Evolutionary conservation across 2,329 filamentous ascomycete species (phyloP).

Genomic region (Cyanodermella asteris): DNA sequence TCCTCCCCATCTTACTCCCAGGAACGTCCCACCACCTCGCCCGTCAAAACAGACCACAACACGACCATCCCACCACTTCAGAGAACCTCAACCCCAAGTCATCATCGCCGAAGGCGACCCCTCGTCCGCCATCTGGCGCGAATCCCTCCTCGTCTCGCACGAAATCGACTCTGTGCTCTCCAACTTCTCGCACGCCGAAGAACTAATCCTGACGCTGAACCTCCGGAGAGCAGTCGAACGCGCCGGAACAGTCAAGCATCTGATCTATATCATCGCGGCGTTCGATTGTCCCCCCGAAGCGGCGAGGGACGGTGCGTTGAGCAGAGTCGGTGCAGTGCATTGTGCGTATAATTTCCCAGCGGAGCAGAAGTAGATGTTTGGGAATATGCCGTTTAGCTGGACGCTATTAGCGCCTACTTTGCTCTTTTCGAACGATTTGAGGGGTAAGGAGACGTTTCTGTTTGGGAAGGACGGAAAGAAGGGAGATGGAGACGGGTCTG

Average conservation of each 20-base stretch:
- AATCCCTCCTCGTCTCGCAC: neutral
- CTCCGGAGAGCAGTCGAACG: too few species aligned
- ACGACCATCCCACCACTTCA: too few species aligned
- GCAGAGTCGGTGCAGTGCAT: neutral
- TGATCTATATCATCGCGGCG: constrained; percentile 1
- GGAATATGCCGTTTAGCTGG: neutral
- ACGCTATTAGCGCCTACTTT: too few species aligned
- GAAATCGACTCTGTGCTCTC: constrained; percentile 2
- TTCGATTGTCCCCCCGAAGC: neutral
- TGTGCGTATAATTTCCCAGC: neutral
- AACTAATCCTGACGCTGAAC: too few species aligned
- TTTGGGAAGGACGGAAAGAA: neutral
- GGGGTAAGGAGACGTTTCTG: neutral
- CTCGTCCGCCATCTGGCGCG: constrained; percentile 1
- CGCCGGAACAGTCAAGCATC: constrained; percentile 2
- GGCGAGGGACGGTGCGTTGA: neutral
- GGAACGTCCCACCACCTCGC: neutral
- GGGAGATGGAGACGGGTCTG: neutral
- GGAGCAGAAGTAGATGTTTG: constrained; percentile 1
- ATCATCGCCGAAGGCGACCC: neutral
- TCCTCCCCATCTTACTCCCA: constrained; percentile 3
- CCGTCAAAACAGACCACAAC: neutral
- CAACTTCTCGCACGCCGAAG: too few species aligned
- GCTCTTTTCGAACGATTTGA: too few species aligned
- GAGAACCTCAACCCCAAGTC: too few species aligned